Evolutionary conservation across 1,284 basidiomycete genomes (phyloP), one percentile per base, ranked within the genome.

Genomic region (Fomes fomentarius): DNA sequence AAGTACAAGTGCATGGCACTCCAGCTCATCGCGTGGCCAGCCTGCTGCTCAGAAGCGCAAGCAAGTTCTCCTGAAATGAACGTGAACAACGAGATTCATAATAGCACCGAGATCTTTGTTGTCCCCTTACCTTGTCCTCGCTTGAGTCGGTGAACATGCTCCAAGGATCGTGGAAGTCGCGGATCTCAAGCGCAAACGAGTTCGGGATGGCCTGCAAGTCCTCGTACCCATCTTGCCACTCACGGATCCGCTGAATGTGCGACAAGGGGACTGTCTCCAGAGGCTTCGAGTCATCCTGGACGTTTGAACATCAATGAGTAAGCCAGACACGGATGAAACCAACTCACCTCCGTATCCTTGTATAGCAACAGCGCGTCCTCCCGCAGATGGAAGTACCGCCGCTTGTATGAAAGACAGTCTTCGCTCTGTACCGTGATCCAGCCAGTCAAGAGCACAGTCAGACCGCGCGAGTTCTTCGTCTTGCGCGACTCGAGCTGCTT

Each of bases 181-280:
- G 71, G 62, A 89, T 83, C 58, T 83, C 83, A 21, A 91, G 69
- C 1, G 81, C 86, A 68, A 91, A 89, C 0, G 89, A 86, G 63
- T 85, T 75, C 3, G 85, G 79, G 40, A 91, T 84, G 3, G 86
- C 79, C 66, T 85, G 79, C 22, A 91, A 70, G 47, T 89, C 86
- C 57, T 90, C 89, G 56, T 82, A 87, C 1, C 88, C 88, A 52
- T 90, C 84, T 52, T 81, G 76, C 80, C 85, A 88, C 63, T 91
- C 89, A 48, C 77, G 75, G 50, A 87, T 64, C 9, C 70, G 78
- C 38, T 70, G 69, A 8, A 87, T 67, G 15, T 74, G 77, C 2
- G 76, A 72, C 30, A 89, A 67, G 7, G 76, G 66, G 17, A 87
- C 54, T 26, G 77, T 70, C 38, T 87, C 84, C 39, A 84, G 52